Evolutionary conservation across 306 rosid genomes (phyloP), one percentile per base, ranked within the genome.

Genomic region (Carpinus fangiana): DNA sequence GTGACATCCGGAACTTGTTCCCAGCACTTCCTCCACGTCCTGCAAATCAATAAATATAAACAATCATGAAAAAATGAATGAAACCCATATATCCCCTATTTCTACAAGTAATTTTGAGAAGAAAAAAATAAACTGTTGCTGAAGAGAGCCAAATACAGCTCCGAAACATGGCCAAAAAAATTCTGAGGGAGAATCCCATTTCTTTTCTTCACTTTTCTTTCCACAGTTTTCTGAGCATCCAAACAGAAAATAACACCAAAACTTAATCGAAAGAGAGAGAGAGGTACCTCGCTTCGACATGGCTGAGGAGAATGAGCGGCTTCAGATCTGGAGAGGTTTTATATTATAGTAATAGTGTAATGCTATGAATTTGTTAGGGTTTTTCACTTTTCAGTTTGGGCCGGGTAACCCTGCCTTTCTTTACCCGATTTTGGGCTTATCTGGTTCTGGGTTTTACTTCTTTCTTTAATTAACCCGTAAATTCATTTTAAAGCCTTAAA

Each of bases 21-120:
- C 97, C 96, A 8, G 98, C 97, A 57, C 93, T 85, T 18, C 98
- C 97, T 55, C 98, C 94, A 56, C 98, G 87, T 64, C 98, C 96
- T 87, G 78, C 52, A 26, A 48, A 67, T 4, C 26, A 36, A 41
- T 41, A 41, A 38, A 56, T 16, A 72, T 0, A 55, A 20, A 13
- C 48, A 17, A 55, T 4, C 12, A 54, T 3, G 61, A 21, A 8
- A 7, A 57, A 3, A 21, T 57, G 34, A 57, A 21, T 20, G 6
- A 9, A 57, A 57, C 13, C 34, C 31, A 4, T 21, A 4, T 21
- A 57, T 57, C 2, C 31, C 14, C 7, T 57, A 7, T 21, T 8
- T 9, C 12, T 14, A 41, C 5, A 41, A 41, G 6, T 5, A 41
- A 41, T 41, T 41, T 41, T 41, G 45, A 41, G 45, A 41, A 41